Conservation (phyloP, 164 flowering plant genomes). For the Tetrastigma voinierianum region DNA sequence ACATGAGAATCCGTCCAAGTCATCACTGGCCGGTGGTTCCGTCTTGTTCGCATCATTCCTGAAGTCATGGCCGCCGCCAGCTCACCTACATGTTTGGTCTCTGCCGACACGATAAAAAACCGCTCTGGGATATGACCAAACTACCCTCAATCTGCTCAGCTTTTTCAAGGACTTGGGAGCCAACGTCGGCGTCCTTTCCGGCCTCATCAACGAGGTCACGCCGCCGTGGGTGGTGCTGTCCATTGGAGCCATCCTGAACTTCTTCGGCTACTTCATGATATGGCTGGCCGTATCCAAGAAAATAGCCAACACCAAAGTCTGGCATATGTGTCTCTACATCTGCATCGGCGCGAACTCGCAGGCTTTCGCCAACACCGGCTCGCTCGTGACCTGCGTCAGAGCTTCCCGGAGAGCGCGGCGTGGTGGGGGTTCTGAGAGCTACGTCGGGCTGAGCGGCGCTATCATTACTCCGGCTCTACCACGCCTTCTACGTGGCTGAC, state of each 20-base stretch:
- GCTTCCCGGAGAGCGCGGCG: slow-evolving; percentile 53
- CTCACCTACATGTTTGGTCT: slow-evolving; percentile 42
- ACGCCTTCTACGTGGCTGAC: slow-evolving; percentile 33
- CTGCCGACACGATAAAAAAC: slow-evolving; percentile 30
- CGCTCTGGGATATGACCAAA: slow-evolving; percentile 39
- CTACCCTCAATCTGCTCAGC: slow-evolving; percentile 37
- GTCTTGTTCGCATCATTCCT: slow-evolving; percentile 37
- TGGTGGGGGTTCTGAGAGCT: slow-evolving; percentile 47
- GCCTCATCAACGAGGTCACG: slow-evolving; percentile 48
- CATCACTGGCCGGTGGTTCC: slow-evolving; percentile 46
- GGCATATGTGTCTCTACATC: slow-evolving; percentile 53
- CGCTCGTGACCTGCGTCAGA: slow-evolving; percentile 48
- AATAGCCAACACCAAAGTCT: slow-evolving; percentile 26
- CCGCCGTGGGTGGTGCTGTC: slow-evolving; percentile 50
- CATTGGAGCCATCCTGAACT: slow-evolving; percentile 40
- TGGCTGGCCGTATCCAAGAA: slow-evolving; percentile 44
- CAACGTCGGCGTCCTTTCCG: slow-evolving; percentile 38
- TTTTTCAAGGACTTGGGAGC: slow-evolving; percentile 47
- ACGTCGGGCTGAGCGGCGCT: slow-evolving; percentile 50
- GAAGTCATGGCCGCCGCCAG: slow-evolving; percentile 41
- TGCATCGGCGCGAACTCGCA: slow-evolving; percentile 53
- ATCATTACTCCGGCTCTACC: slow-evolving; percentile 48
- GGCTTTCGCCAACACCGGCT: slow-evolving; percentile 43
- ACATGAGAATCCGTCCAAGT: slow-evolving; percentile 9
- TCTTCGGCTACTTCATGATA: slow-evolving; percentile 52